Base-by-base conservation (phyloP, 305 asterid species). In the Rubia balearica region DNA sequence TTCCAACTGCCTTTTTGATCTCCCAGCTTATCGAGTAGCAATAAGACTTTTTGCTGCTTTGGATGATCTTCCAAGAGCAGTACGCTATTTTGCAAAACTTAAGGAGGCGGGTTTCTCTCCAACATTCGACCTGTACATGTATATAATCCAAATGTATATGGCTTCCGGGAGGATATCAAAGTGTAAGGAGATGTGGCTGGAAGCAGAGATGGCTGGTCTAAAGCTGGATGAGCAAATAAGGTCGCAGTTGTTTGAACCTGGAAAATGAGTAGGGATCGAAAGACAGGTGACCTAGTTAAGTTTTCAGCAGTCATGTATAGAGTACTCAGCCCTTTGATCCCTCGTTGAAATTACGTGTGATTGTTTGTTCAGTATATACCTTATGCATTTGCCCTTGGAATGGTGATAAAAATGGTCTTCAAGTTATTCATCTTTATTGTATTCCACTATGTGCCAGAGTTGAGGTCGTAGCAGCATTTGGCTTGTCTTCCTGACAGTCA, bases 151-250 rank as follows among this genome's bases (percentile, higher is more conserved):
- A 71, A 71, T 90, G 59, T 89, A 80, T 73, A 66, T 61, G 74
- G 84, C 78, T 80, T 78, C 86, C 21, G 95, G 97, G 78, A 87
- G 96, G 78, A 27, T 85, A 41, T 90, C 90, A 5, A 94, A 88
- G 83, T 83, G 89, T 67, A 84, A 73, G 81, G 96, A 91, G 76
- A 73, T 94, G 53, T 74, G 84, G 71, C 77, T 72, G 68, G 98
- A 93, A 78, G 98, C 96, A 67, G 89, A 88, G 88, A 81, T 83
- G 88, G 93, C 89, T 66, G 97, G 98, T 61, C 85, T 84, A 81
- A 81, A 79, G 77, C 69, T 87, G 76, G 86, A 86, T 63, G 76
- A 75, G 57, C 68, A 56, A 56, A 57, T 51, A 17, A 66, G 38
- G 41, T 66, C 19, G 24, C 72, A 66, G 17, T 24, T 73, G 45